Conservation (phyloP, 169 alveolate genomes). For the Cytauxzoon felis region DNA sequence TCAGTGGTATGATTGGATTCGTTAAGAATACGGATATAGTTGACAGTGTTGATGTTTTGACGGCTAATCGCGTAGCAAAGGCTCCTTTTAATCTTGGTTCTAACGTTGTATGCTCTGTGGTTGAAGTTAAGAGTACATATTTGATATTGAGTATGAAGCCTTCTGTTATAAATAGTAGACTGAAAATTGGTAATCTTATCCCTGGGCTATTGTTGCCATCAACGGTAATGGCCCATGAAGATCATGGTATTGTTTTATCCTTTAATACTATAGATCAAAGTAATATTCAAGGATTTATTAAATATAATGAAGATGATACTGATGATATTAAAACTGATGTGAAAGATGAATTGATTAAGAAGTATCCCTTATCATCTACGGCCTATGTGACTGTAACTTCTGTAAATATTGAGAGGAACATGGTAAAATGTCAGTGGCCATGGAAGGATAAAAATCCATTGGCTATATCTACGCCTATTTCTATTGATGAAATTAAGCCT, state of each 20-base stretch:
- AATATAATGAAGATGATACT: slow-evolving; percentile 21
- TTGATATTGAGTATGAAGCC: slow-evolving; percentile 44
- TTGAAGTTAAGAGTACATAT: slow-evolving; percentile 40
- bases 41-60: slow-evolving; percentile 3
- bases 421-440: slow-evolving; percentile 56
- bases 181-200: slow-evolving; percentile 6
- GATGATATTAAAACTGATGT: background rate
- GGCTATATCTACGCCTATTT: slow-evolving; percentile 1
- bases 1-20: slow-evolving; percentile 35
- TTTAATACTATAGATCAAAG: slow-evolving; percentile 3
- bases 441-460: slow-evolving; percentile 33
- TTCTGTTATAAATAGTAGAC: slow-evolving; percentile 42
- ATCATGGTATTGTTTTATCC: slow-evolving; percentile 38
- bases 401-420: slow-evolving; percentile 35
- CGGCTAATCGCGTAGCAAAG: slow-evolving; percentile 2
- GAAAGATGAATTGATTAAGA: background rate
- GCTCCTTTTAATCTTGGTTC: slow-evolving; percentile 44
- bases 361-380: slow-evolving; percentile 22
- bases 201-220: slow-evolving; percentile 55
- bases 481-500: slow-evolving; percentile 35
- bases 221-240: slow-evolving; percentile 38
- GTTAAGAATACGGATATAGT: slow-evolving; percentile 35
- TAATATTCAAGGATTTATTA: slow-evolving; percentile 28
- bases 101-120: slow-evolving; percentile 50
- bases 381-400: slow-evolving; percentile 46